These are phyloP conservation scores for Salix dunnii DNA, from an alignment of 345 rosid genomes.

Conservation along the genomic window DNA sequence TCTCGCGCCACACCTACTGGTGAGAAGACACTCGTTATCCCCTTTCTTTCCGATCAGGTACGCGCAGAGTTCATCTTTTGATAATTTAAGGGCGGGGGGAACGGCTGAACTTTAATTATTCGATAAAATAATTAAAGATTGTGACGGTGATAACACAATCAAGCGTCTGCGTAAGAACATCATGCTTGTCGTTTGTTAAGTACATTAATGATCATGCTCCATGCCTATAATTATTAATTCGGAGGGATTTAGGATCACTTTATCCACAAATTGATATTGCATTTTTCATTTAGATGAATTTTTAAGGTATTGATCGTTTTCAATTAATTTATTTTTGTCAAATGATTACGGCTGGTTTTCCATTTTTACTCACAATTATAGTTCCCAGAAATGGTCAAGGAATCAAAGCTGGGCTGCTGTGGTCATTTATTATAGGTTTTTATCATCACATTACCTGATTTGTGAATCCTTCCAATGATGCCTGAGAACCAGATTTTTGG, in stretches of 20 bases:
- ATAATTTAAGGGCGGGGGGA: neutral
- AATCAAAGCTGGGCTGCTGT: neutral
- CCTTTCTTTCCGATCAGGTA: neutral
- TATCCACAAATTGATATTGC: no score
- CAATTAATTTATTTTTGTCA: neutral
- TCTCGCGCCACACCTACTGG: neutral
- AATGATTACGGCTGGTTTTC: neutral
- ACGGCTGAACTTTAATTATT: neutral
- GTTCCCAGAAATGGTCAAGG: neutral
- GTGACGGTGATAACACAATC: neutral
- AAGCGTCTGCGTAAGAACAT: neutral
- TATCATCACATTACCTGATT: neutral
- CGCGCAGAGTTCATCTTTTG: neutral
- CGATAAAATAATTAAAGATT: neutral
- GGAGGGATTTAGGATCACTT: no score
- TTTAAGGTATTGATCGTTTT: no score
- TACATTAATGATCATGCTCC: neutral
- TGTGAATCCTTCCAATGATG: neutral
- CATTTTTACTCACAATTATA: neutral
- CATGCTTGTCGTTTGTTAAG: neutral
- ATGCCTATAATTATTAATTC: neutral
- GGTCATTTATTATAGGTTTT: neutral
- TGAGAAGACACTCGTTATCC: neutral
- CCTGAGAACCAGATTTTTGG: slow-evolving; percentile 1
- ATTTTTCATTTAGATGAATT: no score